A percentile compares a stretch with the other conserved stretches of the same genome.
Evolutionary conservation across 2,329 filamentous ascomycete species (phyloP).

Genomic region (Diatrype stigma): DNA sequence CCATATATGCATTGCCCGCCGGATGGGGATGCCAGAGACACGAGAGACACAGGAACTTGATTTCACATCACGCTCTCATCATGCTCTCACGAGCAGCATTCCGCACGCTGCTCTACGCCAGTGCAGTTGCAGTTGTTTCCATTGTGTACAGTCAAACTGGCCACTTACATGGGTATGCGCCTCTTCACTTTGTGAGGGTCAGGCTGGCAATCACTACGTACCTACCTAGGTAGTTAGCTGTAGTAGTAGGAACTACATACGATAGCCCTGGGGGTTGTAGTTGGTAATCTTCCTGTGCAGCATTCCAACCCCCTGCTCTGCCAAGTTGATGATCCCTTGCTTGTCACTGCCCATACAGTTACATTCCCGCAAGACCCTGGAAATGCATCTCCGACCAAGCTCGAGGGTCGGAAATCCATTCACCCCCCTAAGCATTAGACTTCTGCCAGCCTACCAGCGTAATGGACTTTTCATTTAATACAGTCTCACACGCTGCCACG

Average conservation of each 20-base stretch:
- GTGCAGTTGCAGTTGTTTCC: constrained; percentile 1
- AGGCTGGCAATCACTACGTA: not conserved
- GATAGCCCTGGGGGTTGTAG: not conserved
- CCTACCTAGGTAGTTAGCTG: not conserved
- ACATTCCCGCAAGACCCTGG: not conserved
- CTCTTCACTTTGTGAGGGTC: not conserved
- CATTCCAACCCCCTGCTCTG: not conserved
- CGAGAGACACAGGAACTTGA: not conserved
- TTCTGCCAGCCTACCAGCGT: not conserved
- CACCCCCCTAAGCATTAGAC: not conserved
- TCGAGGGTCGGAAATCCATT: not conserved
- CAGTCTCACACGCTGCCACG: too few species aligned
- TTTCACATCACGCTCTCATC: not conserved
- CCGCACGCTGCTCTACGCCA: not conserved
- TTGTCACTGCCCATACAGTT: too few species aligned
- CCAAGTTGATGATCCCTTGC: not conserved
- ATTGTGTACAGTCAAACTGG: not conserved
- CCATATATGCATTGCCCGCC: not conserved
- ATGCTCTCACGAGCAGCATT: not conserved
- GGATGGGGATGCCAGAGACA: not conserved
- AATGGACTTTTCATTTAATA: not conserved
- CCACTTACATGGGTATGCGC: constrained; percentile 2
- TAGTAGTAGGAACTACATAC: not conserved
- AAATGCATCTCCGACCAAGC: not conserved
- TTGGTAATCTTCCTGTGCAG: not conserved